Conservation (phyloP, 441 rosid species). For the Mallotus japonicus region DNA sequence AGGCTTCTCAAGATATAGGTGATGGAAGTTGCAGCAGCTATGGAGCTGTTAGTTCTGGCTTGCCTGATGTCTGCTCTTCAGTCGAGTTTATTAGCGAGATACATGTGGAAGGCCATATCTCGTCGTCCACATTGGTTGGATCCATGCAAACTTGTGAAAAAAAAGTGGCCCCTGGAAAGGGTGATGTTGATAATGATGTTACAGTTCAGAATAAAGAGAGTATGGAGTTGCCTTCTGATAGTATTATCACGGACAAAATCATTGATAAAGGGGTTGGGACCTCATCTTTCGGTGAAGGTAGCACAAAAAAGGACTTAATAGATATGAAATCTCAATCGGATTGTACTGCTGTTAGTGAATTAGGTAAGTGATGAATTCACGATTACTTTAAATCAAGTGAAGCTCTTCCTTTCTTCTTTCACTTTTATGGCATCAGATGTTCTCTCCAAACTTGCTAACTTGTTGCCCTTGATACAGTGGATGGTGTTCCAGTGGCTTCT, state of each 20-base stretch:
- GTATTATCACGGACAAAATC: slow-evolving; percentile 23
- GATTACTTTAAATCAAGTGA: slow-evolving; percentile 5
- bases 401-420: slow-evolving; percentile 9
- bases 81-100: slow-evolving; percentile 30
- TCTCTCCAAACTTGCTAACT: slow-evolving; percentile 23
- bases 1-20: slow-evolving; percentile 29
- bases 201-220: slow-evolving; percentile 12
- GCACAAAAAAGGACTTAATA: slow-evolving; percentile 31
- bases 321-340: slow-evolving; percentile 32
- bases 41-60: slow-evolving; percentile 22
- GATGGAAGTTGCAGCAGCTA: slow-evolving; percentile 27
- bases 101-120: slow-evolving; percentile 21
- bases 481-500: slow-evolving; percentile 27
- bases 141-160: slow-evolving; percentile 25
- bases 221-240: slow-evolving; percentile 33
- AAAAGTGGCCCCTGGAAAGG: slow-evolving; percentile 18
- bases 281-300: slow-evolving; percentile 27
- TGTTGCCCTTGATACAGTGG: slow-evolving; percentile 21
- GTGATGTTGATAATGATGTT: slow-evolving; percentile 21
- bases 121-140: slow-evolving; percentile 26
- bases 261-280: slow-evolving; percentile 29
- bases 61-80: slow-evolving; percentile 22
- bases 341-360: slow-evolving; percentile 32
- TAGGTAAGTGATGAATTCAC: slow-evolving; percentile 39
- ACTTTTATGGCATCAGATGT: slow-evolving; percentile 7